These are phyloP conservation scores for Cladosporium cucumerinum DNA, from an alignment of 2,329 filamentous ascomycete species.

Conservation along the genomic window DNA sequence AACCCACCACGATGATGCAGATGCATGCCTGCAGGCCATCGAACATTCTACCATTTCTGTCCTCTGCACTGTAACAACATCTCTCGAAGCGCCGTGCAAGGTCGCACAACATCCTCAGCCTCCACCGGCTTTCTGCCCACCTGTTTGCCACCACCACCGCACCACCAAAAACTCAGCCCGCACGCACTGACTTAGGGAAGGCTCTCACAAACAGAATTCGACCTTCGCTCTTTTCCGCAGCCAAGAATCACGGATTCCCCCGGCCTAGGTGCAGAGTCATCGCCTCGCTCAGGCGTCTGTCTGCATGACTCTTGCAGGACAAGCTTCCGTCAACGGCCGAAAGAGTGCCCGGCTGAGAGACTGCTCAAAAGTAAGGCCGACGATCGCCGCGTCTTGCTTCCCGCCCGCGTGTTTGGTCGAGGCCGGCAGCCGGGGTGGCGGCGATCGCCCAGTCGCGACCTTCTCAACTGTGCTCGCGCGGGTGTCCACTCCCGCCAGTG, in stretches of 20 bases:
- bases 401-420: neutral
- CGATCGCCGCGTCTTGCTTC: slow-evolving; percentile 4
- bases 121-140: neutral
- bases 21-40: slow-evolving; percentile 2
- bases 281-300: neutral
- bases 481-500: slow-evolving; percentile 1
- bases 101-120: neutral
- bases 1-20: neutral
- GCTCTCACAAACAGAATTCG: neutral
- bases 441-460: slow-evolving; percentile 1
- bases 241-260: neutral
- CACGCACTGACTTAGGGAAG: neutral
- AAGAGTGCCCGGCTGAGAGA: slow-evolving; percentile 3
- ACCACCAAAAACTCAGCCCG: neutral
- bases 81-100: neutral
- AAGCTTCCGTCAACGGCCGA: slow-evolving; percentile 14
- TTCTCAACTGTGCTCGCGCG: neutral
- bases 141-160: neutral
- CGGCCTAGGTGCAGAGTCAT: neutral
- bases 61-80: neutral
- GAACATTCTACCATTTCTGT: neutral
- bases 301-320: slow-evolving; percentile 12
- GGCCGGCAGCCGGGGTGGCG: neutral
- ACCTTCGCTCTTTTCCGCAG: neutral
- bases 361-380: slow-evolving; percentile 14